phyloP scores from a whole-genome alignment of 176 grass and related monocot species.

The Avena sativa region DNA sequence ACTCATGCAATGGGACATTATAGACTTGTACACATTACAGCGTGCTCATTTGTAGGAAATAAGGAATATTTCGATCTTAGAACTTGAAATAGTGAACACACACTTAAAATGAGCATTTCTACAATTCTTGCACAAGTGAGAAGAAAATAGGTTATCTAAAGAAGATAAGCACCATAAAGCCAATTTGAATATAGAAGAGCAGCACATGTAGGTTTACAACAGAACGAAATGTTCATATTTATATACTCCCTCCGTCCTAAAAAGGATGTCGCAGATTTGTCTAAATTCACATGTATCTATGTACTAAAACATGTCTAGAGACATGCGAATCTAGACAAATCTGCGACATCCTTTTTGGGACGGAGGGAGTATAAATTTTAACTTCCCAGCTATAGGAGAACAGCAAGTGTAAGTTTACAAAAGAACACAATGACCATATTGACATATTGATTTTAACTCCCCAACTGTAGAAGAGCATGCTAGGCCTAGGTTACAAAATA shows the following conservation, averaged over 20 bases:
- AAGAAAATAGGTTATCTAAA: neutral
- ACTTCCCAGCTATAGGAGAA: neutral
- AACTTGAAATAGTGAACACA: neutral
- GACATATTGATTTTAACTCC: neutral
- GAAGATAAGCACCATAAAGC: constrained; percentile 4
- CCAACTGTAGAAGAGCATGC: neutral
- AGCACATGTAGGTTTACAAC: neutral
- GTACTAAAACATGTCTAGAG: too few relatives aligned
- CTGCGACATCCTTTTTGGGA: too few relatives aligned
- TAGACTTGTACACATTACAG: neutral
- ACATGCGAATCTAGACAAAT: too few relatives aligned
- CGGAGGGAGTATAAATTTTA: neutral
- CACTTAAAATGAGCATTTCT: neutral
- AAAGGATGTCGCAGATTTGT: too few relatives aligned
- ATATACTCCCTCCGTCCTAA: too few relatives aligned
- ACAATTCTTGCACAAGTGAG: neutral
- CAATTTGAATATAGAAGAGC: neutral
- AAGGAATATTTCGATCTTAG: neutral
- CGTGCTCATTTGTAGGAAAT: neutral
- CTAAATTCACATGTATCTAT: too few relatives aligned
- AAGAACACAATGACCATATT: neutral
- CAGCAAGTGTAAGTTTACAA: neutral
- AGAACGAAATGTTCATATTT: neutral
- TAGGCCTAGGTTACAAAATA: neutral
- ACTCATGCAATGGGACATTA: neutral